Evolutionary conservation across 169 alveolate genomes (phyloP).

Genomic region (Hammondia hammondi): DNA sequence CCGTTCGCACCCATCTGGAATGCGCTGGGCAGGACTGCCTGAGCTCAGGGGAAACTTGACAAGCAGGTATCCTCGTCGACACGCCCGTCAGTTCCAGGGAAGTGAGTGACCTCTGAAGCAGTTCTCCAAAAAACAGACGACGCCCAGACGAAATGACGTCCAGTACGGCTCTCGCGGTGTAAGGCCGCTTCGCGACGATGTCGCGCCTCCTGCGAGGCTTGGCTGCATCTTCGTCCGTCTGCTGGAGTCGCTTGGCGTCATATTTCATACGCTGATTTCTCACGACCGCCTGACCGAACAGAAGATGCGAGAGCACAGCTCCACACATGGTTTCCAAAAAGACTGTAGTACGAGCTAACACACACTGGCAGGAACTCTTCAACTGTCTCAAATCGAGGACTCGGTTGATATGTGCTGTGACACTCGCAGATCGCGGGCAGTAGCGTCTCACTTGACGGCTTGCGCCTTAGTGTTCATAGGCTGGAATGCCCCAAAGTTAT

Average conservation of each 20-base stretch:
- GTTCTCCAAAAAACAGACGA: not conserved
- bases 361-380: too few species aligned
- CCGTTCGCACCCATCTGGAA: not conserved
- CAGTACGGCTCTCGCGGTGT: not conserved
- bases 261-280: not conserved
- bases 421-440: too few species aligned
- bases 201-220: not conserved
- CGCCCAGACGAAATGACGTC: not conserved
- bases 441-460: too few species aligned
- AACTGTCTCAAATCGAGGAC: too few species aligned
- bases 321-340: not conserved
- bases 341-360: too few species aligned
- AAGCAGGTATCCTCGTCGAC: not conserved
- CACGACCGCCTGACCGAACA: constrained; percentile 10
- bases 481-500: too few species aligned
- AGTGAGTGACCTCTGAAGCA: not conserved
- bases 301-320: not conserved
- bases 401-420: too few species aligned
- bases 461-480: too few species aligned
- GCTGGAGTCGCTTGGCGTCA: not conserved
- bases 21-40: not conserved
- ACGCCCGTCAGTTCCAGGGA: not conserved
- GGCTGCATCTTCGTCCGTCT: not conserved
- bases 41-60: too few species aligned
- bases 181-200: not conserved